Conservation (phyloP, 495 filamentous ascomycete genomes). For the Podospora pseudoanserina region DNA sequence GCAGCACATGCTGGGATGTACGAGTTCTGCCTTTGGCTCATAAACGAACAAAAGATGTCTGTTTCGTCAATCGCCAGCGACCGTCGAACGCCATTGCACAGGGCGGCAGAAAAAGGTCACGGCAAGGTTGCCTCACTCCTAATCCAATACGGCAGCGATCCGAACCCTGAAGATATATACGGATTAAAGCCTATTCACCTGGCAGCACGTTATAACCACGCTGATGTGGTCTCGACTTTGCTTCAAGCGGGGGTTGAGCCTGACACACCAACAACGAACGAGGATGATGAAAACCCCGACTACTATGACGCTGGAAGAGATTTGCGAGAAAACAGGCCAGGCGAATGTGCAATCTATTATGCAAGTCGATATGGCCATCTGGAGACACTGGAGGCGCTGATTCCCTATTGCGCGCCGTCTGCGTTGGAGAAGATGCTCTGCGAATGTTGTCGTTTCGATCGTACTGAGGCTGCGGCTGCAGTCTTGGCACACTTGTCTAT, state of each 20-base stretch:
- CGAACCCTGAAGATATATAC: conserved; percentile 11
- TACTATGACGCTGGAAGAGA: conserved; percentile 5
- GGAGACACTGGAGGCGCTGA: conserved; percentile 21
- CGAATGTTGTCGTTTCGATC: conserved; percentile 2
- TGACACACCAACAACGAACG: conserved; percentile 24
- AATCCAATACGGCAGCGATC: conserved; percentile 19
- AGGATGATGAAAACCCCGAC: conserved; percentile 5
- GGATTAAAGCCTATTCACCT: conserved; percentile 30
- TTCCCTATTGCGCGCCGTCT: conserved; percentile 12
- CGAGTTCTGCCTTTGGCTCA: conserved; percentile 11
- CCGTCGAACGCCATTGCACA: conserved; percentile 26
- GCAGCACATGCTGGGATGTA: conserved; percentile 22
- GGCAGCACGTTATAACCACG: conserved; percentile 18
- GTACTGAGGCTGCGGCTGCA: conserved; percentile 6
- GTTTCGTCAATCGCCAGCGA: conserved; percentile 2
- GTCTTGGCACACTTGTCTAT: conserved; percentile 12
- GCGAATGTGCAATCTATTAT: conserved; percentile 22
- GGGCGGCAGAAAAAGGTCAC: conserved; percentile 24
- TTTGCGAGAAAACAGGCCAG: conserved; percentile 5
- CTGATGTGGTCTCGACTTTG: conserved; percentile 19
- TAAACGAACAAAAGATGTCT: conserved; percentile 10
- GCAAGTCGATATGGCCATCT: conserved; percentile 17
- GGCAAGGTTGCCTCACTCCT: conserved; percentile 20
- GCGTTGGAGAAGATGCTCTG: conserved; percentile 14
- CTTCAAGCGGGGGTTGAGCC: conserved; percentile 31